Conservation (phyloP, 1,284 basidiomycete genomes). For the Puccinia coronata region DNA sequence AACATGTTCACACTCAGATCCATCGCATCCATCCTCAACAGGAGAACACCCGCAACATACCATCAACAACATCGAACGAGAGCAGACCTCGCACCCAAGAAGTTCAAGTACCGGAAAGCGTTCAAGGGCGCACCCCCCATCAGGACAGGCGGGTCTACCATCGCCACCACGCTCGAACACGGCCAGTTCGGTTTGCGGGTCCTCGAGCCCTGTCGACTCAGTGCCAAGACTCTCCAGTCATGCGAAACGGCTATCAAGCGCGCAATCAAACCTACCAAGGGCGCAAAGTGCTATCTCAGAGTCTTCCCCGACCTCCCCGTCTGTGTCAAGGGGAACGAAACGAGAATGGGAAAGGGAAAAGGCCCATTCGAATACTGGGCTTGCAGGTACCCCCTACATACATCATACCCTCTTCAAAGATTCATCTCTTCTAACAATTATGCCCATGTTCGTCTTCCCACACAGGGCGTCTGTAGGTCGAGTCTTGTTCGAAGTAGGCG, state of each 20-base stretch:
- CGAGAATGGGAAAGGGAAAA: slow-evolving; percentile 50
- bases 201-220: slow-evolving; percentile 31
- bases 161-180: slow-evolving; percentile 46
- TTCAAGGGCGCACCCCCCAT: slow-evolving; percentile 40
- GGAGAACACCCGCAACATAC: not conserved
- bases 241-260: slow-evolving; percentile 45
- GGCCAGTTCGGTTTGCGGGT: slow-evolving; percentile 40
- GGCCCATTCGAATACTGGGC: slow-evolving; percentile 50
- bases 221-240: slow-evolving; percentile 43
- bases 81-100: slow-evolving; percentile 28
- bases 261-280: slow-evolving; percentile 46
- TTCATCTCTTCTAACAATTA: not conserved
- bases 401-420: too few species aligned
- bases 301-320: slow-evolving; percentile 49
- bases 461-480: slow-evolving; percentile 36
- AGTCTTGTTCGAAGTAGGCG: slow-evolving; percentile 46
- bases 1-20: too few species aligned
- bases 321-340: slow-evolving; percentile 49
- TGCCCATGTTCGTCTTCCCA: not conserved
- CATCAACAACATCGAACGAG: not conserved
- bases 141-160: slow-evolving; percentile 32
- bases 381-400: too few species aligned
- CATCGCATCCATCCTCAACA: not conserved
- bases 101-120: slow-evolving; percentile 38
- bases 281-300: slow-evolving; percentile 31